These are phyloP conservation scores for Verbascum thapsus DNA, from an alignment of 257 asterid genomes.

Conservation along the genomic window DNA sequence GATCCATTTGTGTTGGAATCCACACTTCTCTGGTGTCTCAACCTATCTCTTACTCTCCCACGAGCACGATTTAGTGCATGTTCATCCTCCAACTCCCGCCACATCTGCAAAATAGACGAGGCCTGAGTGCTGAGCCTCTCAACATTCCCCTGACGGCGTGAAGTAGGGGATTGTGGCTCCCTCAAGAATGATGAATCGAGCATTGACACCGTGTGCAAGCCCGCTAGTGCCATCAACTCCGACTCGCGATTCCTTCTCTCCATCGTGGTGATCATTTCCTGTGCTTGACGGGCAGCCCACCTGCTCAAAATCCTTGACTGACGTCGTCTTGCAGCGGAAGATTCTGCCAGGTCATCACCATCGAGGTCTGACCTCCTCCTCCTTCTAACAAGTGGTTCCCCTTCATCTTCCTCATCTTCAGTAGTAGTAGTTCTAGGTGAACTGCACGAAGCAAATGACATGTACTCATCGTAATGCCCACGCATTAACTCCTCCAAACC, in stretches of 20 bases:
- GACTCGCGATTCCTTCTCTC: conserved; percentile 64
- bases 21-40: conserved; percentile 47
- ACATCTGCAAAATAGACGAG: conserved; percentile 61
- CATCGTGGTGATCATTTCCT: conserved; percentile 63
- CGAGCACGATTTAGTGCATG: conserved; percentile 56
- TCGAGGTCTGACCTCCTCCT: conserved; percentile 93
- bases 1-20: conserved; percentile 46
- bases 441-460: conserved; percentile 91
- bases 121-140: conserved; percentile 57
- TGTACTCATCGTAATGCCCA: conserved; percentile 85
- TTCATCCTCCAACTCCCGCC: conserved; percentile 73
- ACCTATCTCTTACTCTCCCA: conserved; percentile 56
- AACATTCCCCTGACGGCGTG: conserved; percentile 48
- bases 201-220: conserved; percentile 61
- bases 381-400: conserved; percentile 79
- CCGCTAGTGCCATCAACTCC: conserved; percentile 61
- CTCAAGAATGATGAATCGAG: conserved; percentile 63
- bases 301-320: conserved; percentile 61
- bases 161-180: conserved; percentile 56
- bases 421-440: conserved; percentile 56
- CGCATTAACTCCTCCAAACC: conserved; percentile 87
- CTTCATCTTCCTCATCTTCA: conserved; percentile 83
- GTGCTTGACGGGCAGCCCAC: conserved; percentile 70
- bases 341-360: conserved; percentile 91
- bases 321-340: conserved; percentile 92